Percentiles rank a stretch among this genome's conserved stretches.
Evolutionary conservation across 2,329 filamentous ascomycete genomes (phyloP).

Genomic region (Coniella lustricola): DNA sequence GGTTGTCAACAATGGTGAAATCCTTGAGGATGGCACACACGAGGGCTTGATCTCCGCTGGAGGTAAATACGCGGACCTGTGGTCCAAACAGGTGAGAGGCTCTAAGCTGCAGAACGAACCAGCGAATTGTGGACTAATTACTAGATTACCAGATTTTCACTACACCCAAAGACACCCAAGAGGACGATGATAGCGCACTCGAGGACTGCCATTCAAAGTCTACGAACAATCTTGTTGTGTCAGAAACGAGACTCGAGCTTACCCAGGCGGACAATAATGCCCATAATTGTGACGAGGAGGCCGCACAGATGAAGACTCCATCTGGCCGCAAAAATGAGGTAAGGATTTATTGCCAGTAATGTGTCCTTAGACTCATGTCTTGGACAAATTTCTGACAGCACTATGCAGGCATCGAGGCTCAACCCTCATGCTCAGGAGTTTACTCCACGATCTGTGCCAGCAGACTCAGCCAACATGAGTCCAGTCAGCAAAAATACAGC

Average conservation of each 20-base stretch:
- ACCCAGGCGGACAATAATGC: constrained; percentile 26
- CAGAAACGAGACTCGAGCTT: constrained; percentile 28
- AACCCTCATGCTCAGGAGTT: constrained; percentile 51
- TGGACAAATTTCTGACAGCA: constrained; percentile 37
- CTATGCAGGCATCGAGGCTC: constrained; percentile 42
- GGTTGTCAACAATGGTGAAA: constrained; percentile 54
- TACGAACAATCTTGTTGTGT: constrained; percentile 31
- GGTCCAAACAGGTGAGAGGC: constrained; percentile 48
- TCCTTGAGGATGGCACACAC: constrained; percentile 59
- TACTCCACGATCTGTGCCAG: constrained; percentile 36
- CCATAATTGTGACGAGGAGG: constrained; percentile 20
- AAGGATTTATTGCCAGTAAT: constrained; percentile 31
- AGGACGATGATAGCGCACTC: constrained; percentile 20
- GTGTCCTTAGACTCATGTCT: constrained; percentile 28
- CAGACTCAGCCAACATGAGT: constrained; percentile 17
- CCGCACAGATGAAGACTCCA: constrained; percentile 25
- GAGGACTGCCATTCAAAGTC: constrained; percentile 21
- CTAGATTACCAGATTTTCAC: constrained; percentile 32
- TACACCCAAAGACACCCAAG: constrained; percentile 37
- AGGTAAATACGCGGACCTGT: constrained; percentile 58
- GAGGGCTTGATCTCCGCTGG: constrained; percentile 48
- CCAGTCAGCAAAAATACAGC: constrained; percentile 18
- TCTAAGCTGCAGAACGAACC: neutral
- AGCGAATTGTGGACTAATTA: neutral
- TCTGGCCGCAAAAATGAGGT: constrained; percentile 42